phyloP scores from a whole-genome alignment of 129 eudicot genomes.

The Calendula officinalis region DNA sequence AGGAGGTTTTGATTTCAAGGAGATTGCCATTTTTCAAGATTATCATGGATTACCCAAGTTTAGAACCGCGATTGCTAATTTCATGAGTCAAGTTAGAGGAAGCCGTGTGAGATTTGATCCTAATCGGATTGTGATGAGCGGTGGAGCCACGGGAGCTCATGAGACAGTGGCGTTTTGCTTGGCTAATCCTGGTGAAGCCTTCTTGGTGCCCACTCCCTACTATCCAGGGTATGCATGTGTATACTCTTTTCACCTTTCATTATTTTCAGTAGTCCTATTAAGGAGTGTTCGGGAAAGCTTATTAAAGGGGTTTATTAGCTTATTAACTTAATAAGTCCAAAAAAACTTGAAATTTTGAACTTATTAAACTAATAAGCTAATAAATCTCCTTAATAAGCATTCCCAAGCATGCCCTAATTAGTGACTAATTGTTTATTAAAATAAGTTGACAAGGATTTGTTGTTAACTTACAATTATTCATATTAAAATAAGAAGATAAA shows the following conservation, averaged over 20 bases:
- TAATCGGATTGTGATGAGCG: constrained; percentile 74
- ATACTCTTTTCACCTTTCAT: background rate
- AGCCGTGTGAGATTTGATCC: constrained; percentile 58
- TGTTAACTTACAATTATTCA: background rate
- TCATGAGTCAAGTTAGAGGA: constrained; percentile 73
- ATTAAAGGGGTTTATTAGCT: too few relatives aligned
- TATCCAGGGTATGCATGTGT: constrained; percentile 81
- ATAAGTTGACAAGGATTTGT: background rate
- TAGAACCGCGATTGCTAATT: constrained; percentile 55
- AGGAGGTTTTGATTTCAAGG: constrained; percentile 42
- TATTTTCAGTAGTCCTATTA: background rate
- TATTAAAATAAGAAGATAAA: background rate
- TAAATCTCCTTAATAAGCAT: too few relatives aligned
- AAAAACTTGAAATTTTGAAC: too few relatives aligned
- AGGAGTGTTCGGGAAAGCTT: too few relatives aligned
- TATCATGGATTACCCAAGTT: constrained; percentile 52
- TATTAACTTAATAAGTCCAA: too few relatives aligned
- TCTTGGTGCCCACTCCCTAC: constrained; percentile 80
- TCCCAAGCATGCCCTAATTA: too few relatives aligned
- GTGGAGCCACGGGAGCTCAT: constrained; percentile 89
- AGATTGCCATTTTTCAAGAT: constrained; percentile 50
- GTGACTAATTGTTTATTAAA: too few relatives aligned
- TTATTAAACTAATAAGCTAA: too few relatives aligned
- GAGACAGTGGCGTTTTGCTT: constrained; percentile 74
- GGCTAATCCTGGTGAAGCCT: constrained; percentile 84